Conservation (phyloP, 805 yeast genomes). For the Cyberlindnera bimundalis region DNA sequence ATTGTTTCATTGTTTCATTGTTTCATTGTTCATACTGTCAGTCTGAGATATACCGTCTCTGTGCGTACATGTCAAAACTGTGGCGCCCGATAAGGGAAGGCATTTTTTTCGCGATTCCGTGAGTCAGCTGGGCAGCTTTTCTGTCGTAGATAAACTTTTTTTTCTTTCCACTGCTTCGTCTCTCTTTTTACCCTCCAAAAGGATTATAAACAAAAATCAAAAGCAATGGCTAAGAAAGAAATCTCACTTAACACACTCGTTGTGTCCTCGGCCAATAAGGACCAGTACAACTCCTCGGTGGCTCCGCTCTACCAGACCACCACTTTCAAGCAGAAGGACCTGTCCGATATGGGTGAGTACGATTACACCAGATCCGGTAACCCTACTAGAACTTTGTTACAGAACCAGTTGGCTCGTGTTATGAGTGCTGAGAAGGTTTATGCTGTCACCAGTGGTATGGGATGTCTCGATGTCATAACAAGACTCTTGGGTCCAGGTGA, state of each 20-base stretch:
- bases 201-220: too few relatives aligned
- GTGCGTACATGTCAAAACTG: conserved; percentile 2
- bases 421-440: conserved; percentile 75
- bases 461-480: conserved; percentile 82
- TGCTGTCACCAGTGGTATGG: conserved; percentile 92
- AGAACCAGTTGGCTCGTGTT: conserved; percentile 70
- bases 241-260: conserved; percentile 18
- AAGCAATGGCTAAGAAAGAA: conserved; percentile 10
- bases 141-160: background rate
- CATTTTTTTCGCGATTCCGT: background rate
- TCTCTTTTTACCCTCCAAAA: background rate
- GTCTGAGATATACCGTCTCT: too few relatives aligned
- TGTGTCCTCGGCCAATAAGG: conserved; percentile 37
- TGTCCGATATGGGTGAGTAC: conserved; percentile 74
- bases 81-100: background rate
- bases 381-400: conserved; percentile 83
- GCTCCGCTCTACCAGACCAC: conserved; percentile 92
- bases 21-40: too few relatives aligned
- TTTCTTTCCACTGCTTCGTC: background rate
- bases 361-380: conserved; percentile 92
- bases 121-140: too few relatives aligned
- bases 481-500: conserved; percentile 76
- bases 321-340: conserved; percentile 81
- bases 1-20: too few relatives aligned
- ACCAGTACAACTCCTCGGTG: conserved; percentile 73